Percentiles rank a stretch among this genome's conserved stretches.
Conservation (phyloP, 1,139 yeast genomes). For the Geotrichum fermentans region DNA sequence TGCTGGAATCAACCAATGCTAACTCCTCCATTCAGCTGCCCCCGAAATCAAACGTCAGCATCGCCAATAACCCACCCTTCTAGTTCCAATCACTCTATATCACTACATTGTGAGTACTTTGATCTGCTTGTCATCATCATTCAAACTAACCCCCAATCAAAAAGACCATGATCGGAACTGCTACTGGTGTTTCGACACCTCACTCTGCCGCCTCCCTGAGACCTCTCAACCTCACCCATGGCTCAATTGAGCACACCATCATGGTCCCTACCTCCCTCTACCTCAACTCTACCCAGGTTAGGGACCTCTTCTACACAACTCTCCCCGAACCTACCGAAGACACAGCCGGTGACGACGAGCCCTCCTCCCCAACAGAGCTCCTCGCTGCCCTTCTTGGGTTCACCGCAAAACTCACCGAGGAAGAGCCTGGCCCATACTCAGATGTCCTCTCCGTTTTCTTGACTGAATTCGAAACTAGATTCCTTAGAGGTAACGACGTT, state of each 20-base stretch:
- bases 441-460: slow-evolving; percentile 67
- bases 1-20: background rate
- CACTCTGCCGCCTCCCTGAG: slow-evolving; percentile 50
- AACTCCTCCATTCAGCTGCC: background rate
- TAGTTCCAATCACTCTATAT: background rate
- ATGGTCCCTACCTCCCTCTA: slow-evolving; percentile 80
- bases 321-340: slow-evolving; percentile 78
- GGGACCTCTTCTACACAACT: slow-evolving; percentile 74
- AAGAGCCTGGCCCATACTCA: slow-evolving; percentile 53
- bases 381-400: slow-evolving; percentile 81
- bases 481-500: slow-evolving; percentile 71
- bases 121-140: background rate
- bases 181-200: slow-evolving; percentile 44
- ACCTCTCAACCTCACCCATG: slow-evolving; percentile 81
- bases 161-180: slow-evolving; percentile 21
- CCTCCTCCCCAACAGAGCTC: slow-evolving; percentile 81
- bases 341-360: slow-evolving; percentile 82
- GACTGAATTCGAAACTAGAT: slow-evolving; percentile 78
- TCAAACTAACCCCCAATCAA: background rate
- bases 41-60: background rate
- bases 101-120: background rate
- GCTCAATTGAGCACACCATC: slow-evolving; percentile 80
- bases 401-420: slow-evolving; percentile 55
- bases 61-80: background rate
- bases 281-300: slow-evolving; percentile 77